phyloP scores from a whole-genome alignment of 495 filamentous ascomycete species.

The Podospora fimiseda region DNA sequence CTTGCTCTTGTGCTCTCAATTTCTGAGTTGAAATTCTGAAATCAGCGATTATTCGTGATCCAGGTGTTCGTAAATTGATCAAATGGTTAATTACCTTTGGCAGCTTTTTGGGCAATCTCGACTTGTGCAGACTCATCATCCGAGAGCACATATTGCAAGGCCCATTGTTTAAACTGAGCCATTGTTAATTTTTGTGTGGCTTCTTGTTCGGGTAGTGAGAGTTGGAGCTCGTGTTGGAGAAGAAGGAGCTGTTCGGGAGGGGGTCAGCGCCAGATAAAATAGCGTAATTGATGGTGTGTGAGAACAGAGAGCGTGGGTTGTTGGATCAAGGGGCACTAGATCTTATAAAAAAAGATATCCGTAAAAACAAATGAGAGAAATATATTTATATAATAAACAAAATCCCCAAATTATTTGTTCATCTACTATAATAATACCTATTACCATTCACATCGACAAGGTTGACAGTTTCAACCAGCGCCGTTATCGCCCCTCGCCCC shows the following conservation, averaged over 20 bases:
- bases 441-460: too few relatives aligned
- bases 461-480: slow-evolving; percentile 1
- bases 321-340: too few relatives aligned
- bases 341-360: too few relatives aligned
- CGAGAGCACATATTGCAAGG: slow-evolving; percentile 42
- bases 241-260: too few relatives aligned
- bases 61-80: background rate
- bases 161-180: slow-evolving; percentile 42
- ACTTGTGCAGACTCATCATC: slow-evolving; percentile 33
- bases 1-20: slow-evolving; percentile 38
- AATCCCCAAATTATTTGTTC: background rate
- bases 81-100: slow-evolving; percentile 23
- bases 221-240: too few relatives aligned
- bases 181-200: slow-evolving; percentile 16
- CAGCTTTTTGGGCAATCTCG: slow-evolving; percentile 34
- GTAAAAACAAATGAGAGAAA: too few relatives aligned
- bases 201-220: too few relatives aligned
- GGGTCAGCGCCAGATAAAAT: too few relatives aligned
- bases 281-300: too few relatives aligned
- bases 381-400: too few relatives aligned
- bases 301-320: too few relatives aligned
- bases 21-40: slow-evolving; percentile 23
- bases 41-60: background rate
- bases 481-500: slow-evolving; percentile 25
- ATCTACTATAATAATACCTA: too few relatives aligned